These are phyloP conservation scores for Pulicaria dysenterica DNA, from an alignment of 129 eudicot species.

Conservation along the genomic window DNA sequence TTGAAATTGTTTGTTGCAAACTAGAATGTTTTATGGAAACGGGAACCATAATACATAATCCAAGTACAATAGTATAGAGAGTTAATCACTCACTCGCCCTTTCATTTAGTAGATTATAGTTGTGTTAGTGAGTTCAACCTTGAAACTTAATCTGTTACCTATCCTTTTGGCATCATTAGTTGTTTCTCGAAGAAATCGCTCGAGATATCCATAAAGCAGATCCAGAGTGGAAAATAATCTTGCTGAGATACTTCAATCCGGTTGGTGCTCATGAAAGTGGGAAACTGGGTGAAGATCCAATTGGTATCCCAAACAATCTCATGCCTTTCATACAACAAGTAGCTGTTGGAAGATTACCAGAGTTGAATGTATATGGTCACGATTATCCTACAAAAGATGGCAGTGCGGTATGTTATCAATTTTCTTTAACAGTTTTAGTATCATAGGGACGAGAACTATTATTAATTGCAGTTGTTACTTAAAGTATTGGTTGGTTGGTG, in stretches of 20 bases:
- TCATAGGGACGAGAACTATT: not conserved
- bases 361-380: constrained; percentile 87
- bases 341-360: constrained; percentile 94
- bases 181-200: constrained; percentile 90
- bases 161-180: constrained; percentile 41
- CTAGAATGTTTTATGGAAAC: no score
- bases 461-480: no score
- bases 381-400: constrained; percentile 97
- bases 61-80: no score
- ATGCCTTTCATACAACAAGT: constrained; percentile 98
- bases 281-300: constrained; percentile 92
- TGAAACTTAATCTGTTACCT: not conserved
- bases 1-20: no score
- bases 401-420: constrained; percentile 57
- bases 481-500: no score
- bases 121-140: not conserved
- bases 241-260: constrained; percentile 92
- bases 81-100: not conserved
- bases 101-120: constrained; percentile 7
- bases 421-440: not conserved
- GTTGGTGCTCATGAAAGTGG: constrained; percentile 99
- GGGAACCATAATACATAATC: no score
- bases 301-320: constrained; percentile 94
- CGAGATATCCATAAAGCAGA: constrained; percentile 78
- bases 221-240: constrained; percentile 73